phyloP scores from a whole-genome alignment of 768 basidiomycete species.

The Termitomyces bulborhizus region DNA sequence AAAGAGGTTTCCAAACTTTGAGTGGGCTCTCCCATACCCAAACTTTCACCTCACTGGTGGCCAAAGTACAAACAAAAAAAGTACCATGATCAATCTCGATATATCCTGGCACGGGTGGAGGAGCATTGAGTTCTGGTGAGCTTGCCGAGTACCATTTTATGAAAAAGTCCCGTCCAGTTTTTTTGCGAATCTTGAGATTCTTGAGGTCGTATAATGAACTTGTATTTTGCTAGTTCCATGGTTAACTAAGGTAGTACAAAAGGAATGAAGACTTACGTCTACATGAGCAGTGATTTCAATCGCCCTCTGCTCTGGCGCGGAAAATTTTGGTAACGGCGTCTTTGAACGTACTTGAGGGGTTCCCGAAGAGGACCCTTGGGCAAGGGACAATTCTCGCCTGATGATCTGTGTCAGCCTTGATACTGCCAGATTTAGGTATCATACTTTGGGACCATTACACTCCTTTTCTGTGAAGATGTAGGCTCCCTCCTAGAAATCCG shows the following conservation, averaged over 20 bases:
- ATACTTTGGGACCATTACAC: not conserved
- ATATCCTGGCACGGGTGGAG: not conserved
- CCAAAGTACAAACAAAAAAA: not conserved
- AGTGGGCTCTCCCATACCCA: not conserved
- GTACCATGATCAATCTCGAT: not conserved
- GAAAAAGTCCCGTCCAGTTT: not conserved
- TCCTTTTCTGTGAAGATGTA: not conserved
- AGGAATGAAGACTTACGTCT: not conserved
- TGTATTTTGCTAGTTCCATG: not conserved
- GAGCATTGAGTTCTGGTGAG: not conserved
- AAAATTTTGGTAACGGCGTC: not conserved
- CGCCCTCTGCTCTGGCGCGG: not conserved
- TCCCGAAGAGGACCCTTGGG: not conserved
- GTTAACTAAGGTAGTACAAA: not conserved
- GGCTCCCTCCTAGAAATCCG: not conserved
- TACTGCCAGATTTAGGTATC: not conserved
- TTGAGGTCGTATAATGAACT: not conserved
- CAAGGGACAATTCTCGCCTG: not conserved
- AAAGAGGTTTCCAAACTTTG: not conserved
- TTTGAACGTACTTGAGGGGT: not conserved
- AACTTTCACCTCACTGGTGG: not conserved
- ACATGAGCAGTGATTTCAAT: not conserved
- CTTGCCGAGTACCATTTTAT: not conserved
- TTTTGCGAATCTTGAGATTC: not conserved
- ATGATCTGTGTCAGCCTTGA: not conserved